Percentiles rank a stretch among this genome's conserved stretches.
Evolutionary conservation across 352 stramenopile species (phyloP).

Genomic region (Thraustotheca clavata): DNA sequence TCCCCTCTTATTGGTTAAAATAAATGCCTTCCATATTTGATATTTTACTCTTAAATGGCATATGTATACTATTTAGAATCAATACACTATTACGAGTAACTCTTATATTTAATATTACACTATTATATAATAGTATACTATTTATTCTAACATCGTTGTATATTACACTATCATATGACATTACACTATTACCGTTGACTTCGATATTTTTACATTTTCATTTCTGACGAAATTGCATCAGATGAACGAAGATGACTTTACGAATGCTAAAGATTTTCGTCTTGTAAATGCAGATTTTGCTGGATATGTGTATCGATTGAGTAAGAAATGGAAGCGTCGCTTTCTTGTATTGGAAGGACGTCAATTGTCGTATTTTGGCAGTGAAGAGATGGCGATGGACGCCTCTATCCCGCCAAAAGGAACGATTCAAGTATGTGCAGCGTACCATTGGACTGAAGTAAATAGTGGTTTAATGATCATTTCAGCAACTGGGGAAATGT

Average conservation of each 20-base stretch:
- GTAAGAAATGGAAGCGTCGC: slow-evolving; percentile 54
- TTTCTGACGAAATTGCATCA: no score
- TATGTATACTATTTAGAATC: no score
- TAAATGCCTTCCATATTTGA: slow-evolving; percentile 8
- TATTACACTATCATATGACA: no score
- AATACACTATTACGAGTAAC: no score
- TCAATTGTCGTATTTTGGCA: slow-evolving; percentile 43
- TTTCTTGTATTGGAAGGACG: slow-evolving; percentile 52
- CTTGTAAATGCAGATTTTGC: slow-evolving; percentile 18
- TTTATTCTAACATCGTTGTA: no score
- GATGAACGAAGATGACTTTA: no score
- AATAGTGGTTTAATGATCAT: slow-evolving; percentile 14
- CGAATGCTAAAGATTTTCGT: no score
- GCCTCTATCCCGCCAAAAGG: slow-evolving; percentile 1
- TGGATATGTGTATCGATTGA: slow-evolving; percentile 14
- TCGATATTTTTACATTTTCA: no score
- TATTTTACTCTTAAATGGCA: no score
- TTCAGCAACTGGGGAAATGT: slow-evolving; percentile 10
- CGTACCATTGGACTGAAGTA: slow-evolving; percentile 14
- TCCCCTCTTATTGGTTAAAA: slow-evolving; percentile 2
- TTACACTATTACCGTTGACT: no score
- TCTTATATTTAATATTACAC: no score
- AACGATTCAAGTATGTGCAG: background rate
- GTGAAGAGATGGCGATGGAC: slow-evolving; percentile 13
- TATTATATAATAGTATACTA: no score